Evolutionary conservation across 139 green algal genomes (phyloP).

Genomic region (Raphidocelis subcapitata): DNA sequence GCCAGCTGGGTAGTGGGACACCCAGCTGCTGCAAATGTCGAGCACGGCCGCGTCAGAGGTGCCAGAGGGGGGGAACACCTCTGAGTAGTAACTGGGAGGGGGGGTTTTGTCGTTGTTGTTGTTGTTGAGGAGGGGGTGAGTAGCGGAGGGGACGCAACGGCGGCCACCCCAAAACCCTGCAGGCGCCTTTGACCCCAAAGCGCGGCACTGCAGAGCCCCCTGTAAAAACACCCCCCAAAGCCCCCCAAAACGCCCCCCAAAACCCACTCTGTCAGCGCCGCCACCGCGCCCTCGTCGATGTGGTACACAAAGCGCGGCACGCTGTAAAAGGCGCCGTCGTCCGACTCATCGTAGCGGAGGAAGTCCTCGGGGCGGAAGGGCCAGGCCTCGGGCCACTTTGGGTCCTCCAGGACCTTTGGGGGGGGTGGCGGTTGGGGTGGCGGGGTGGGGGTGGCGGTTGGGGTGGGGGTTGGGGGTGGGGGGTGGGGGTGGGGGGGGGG

Average conservation of each 20-base stretch:
- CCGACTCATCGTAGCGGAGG: conserved; percentile 62
- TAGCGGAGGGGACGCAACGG: too few relatives aligned
- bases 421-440: neutral
- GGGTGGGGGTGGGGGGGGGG: too few relatives aligned
- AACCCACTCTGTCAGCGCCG: conserved; percentile 77
- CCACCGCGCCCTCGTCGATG: conserved; percentile 93
- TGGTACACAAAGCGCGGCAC: conserved; percentile 90
- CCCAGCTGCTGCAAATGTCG: conserved; percentile 87
- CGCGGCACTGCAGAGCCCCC: too few relatives aligned
- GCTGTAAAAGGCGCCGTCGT: conserved; percentile 75
- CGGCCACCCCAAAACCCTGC: too few relatives aligned
- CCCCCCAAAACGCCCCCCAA: too few relatives aligned
- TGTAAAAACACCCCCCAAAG: too few relatives aligned
- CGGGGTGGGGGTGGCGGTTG: neutral
- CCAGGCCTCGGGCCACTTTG: conserved; percentile 72
- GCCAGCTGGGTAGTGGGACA: conserved; percentile 79
- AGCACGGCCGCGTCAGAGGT: conserved; percentile 59
- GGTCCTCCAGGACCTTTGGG: conserved; percentile 65
- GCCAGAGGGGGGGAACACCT: conserved; percentile 61
- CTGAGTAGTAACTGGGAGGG: conserved; percentile 62
- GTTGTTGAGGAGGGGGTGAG: too few relatives aligned
- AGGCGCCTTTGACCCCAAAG: too few relatives aligned
- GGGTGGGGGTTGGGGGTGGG: neutral
- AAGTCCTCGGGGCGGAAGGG: conserved; percentile 74
- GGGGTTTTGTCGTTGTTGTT: too few relatives aligned